Evolutionary conservation across 345 rosid genomes (phyloP), one percentile per base, ranked within the genome.

Genomic region (Limnanthes douglasii): DNA sequence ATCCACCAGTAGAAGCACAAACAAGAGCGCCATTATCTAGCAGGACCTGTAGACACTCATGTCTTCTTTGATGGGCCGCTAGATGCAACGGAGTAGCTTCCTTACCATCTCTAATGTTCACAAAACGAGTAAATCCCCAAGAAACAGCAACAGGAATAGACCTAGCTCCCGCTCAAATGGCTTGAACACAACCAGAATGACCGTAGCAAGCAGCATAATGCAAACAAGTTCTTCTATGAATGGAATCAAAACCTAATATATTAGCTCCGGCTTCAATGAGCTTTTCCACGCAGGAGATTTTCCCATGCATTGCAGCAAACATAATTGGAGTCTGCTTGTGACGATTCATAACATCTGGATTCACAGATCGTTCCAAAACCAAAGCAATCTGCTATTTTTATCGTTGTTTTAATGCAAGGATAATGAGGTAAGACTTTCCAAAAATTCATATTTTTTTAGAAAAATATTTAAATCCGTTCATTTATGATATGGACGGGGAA

Each of bases 271-370:
- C 93, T 64, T 72, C 81, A 31, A 88, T 57, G 38, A 92, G 86
- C 70, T 68, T 85, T 62, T 69, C 54, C 62, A 92, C 62, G 41
- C 96, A 92, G 19, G 54, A 43, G 54, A 75, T 78, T 61, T 70
- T 92, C 18, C 99, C 99, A 43, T 75, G 71, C 95, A 92, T 92
- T 45, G 96, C 95, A 41, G 99, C 96, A 33, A 92, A 47, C 99
- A 85, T 92, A 34, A 92, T 75, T 7, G 99, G 99, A 50, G 96
- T 78, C 99, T 92, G n/a, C n/a, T n/a, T n/a, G n/a, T n/a, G n/a
- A n/a, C n/a, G n/a, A n/a, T n/a, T n/a, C n/a, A n/a, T n/a, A n/a
- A n/a, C n/a, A n/a, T n/a, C n/a, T n/a, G n/a, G n/a, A n/a, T n/a
- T n/a, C n/a, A n/a, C n/a, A n/a, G n/a, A n/a, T n/a, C n/a, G n/a